Conservation (phyloP, 768 basidiomycete species). For the Leccinum barrowsii region DNA sequence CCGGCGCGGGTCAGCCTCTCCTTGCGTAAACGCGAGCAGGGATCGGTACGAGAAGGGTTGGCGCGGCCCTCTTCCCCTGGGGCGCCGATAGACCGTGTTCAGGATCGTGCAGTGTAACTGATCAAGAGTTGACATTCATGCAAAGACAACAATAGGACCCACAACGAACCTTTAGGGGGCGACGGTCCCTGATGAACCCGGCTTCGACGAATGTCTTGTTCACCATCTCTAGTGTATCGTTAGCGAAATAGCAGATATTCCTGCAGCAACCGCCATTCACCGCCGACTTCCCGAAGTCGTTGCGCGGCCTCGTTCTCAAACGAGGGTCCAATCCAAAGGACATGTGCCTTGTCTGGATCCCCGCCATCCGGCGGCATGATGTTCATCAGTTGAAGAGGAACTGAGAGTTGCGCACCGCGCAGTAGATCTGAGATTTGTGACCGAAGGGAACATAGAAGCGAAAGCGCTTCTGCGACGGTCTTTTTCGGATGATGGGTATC, state of each 20-base stretch:
- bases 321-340: conserved; percentile 54
- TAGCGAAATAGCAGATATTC: not conserved
- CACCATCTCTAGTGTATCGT: conserved; percentile 37
- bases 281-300: conserved; percentile 32
- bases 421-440: conserved; percentile 44
- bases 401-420: conserved; percentile 26
- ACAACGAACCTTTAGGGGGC: conserved; percentile 47
- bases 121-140: not conserved
- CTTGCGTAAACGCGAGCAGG: conserved; percentile 29
- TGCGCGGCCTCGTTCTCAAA: conserved; percentile 29
- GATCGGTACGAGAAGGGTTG: conserved; percentile 41
- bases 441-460: conserved; percentile 37
- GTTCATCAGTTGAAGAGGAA: conserved; percentile 47
- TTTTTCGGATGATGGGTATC: conserved; percentile 1
- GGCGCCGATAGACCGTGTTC: conserved; percentile 45
- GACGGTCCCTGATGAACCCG: conserved; percentile 43
- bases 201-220: conserved; percentile 36
- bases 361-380: conserved; percentile 43
- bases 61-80: conserved; percentile 25
- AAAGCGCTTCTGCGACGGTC: conserved; percentile 41
- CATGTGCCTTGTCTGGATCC: conserved; percentile 43
- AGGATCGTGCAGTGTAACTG: conserved; percentile 51
- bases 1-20: conserved; percentile 6
- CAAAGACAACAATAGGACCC: not conserved
- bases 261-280: conserved; percentile 25